These are phyloP conservation scores for Talaromyces amestolkiae DNA, from an alignment of 2,329 filamentous ascomycete genomes.

Conservation along the genomic window DNA sequence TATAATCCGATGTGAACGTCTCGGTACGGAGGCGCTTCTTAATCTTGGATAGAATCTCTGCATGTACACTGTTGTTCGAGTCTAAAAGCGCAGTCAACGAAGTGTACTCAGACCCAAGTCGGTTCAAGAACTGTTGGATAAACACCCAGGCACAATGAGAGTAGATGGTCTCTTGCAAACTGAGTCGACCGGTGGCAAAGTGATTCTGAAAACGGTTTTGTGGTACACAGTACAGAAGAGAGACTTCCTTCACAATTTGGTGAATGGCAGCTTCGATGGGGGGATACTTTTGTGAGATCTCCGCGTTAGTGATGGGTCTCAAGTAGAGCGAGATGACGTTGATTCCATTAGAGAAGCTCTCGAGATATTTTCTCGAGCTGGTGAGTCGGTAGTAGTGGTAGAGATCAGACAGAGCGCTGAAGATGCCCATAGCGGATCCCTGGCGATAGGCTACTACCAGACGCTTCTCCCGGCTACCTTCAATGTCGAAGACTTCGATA, in stretches of 20 bases:
- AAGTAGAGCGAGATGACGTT: constrained; percentile 96
- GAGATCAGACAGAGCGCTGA: constrained; percentile 90
- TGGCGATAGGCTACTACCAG: constrained; percentile 93
- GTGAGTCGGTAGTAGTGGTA: constrained; percentile 99
- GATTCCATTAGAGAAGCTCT: constrained; percentile 98
- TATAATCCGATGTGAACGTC: constrained; percentile 97
- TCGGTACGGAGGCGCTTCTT: constrained; percentile 94
- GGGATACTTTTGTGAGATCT: constrained; percentile 60
- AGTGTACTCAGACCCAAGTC: constrained; percentile 85
- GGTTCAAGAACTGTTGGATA: constrained; percentile 95
- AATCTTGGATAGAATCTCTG: constrained; percentile 84
- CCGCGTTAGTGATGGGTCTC: constrained; percentile 63
- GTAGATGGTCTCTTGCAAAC: constrained; percentile 94
- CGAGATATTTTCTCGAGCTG: constrained; percentile 93
- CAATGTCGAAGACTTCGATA: constrained; percentile 96
- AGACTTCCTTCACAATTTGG: constrained; percentile 98
- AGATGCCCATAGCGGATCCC: constrained; percentile 85
- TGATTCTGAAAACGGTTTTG: constrained; percentile 93
- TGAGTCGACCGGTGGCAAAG: constrained; percentile 81
- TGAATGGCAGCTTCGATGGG: constrained; percentile 93
- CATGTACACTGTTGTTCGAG: constrained; percentile 75
- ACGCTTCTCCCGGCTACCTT: constrained; percentile 85
- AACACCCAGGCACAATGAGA: constrained; percentile 98
- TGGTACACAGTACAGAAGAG: constrained; percentile 93
- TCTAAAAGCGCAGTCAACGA: constrained; percentile 81